Evolutionary conservation across 345 rosid genomes (phyloP), one percentile per base, ranked within the genome.

Genomic region (Hibiscus mutabilis): DNA sequence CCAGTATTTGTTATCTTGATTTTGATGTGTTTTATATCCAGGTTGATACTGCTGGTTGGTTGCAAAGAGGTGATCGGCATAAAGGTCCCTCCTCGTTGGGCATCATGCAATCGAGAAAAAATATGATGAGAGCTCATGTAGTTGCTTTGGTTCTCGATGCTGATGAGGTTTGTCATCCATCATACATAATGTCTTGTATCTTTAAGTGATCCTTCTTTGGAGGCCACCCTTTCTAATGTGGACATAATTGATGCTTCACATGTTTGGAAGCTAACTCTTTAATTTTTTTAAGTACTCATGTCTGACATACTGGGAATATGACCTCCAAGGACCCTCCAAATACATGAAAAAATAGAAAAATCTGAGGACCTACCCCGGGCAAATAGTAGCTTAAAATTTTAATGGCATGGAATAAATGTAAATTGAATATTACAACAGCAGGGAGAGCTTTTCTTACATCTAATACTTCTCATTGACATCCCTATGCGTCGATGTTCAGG

Each of bases 131-230:
- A n/a, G 98, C 98, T 63, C 97, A 94, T 82, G 83, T 91, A 44
- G 80, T 91, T 71, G 98, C 93, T 63, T 80, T 94, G 69, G 97
- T 94, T 74, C 97, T 94, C 12, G 88, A 94, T 83, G 97, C 97
- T n/a, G 91, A 86, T 79, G 97, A 91, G 96, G 96, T 94, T 58
- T 74, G 83, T 73, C 58, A 44, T 47, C 47, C 27, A 44, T 35
- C 49, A 2, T 69, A 31, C 5, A 49, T 55, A 55, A 11, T 42
- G 49, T 13, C 19, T n/a, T n/a, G n/a, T n/a, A n/a, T n/a, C n/a
- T n/a, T n/a, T n/a, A n/a, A n/a, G n/a, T n/a, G n/a, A n/a, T n/a
- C n/a, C n/a, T n/a, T n/a, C n/a, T 75, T 68, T 37, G 37, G 33
- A 31, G 52, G 56, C 19, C 55, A 21, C 61, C 37, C 0, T 13